Percentiles rank a stretch among this genome's conserved stretches.
phyloP scores from a whole-genome alignment of 75 land plant genomes.

The Picea sitchensis region DNA sequence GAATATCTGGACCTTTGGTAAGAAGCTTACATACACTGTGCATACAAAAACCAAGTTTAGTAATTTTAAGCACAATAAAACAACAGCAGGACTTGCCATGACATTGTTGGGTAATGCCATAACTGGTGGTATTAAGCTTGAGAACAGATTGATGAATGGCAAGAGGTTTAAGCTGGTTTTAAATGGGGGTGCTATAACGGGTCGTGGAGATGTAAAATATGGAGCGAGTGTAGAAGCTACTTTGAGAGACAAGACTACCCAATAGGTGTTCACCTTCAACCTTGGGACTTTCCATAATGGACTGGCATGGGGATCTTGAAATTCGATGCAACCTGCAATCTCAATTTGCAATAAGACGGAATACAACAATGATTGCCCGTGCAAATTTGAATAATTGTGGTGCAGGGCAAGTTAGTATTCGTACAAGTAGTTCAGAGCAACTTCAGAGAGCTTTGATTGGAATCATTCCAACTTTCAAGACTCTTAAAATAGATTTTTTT shows the following conservation, averaged over 20 bases:
- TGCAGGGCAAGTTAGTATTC: slow-evolving; percentile 78
- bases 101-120: slow-evolving; percentile 74
- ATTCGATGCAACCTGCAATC: slow-evolving; percentile 78
- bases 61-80: slow-evolving; percentile 70
- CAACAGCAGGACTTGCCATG: slow-evolving; percentile 64
- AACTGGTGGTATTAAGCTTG: slow-evolving; percentile 79
- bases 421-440: slow-evolving; percentile 84
- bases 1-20: slow-evolving; percentile 85
- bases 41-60: slow-evolving; percentile 79
- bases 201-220: slow-evolving; percentile 73
- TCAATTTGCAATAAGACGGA: slow-evolving; percentile 62
- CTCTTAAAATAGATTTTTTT: slow-evolving; percentile 15
- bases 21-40: slow-evolving; percentile 78
- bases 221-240: slow-evolving; percentile 89
- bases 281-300: slow-evolving; percentile 72
- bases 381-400: slow-evolving; percentile 77
- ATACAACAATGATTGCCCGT: slow-evolving; percentile 59
- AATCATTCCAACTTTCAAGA: slow-evolving; percentile 46
- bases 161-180: slow-evolving; percentile 69
- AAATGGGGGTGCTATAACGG: slow-evolving; percentile 73
- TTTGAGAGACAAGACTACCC: slow-evolving; percentile 38
- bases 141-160: slow-evolving; percentile 66
- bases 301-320: slow-evolving; percentile 86
- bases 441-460: slow-evolving; percentile 82
- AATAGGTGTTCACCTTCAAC: slow-evolving; percentile 64